Base-by-base conservation (phyloP, 257 asterid species). In the Striga asiatica region DNA sequence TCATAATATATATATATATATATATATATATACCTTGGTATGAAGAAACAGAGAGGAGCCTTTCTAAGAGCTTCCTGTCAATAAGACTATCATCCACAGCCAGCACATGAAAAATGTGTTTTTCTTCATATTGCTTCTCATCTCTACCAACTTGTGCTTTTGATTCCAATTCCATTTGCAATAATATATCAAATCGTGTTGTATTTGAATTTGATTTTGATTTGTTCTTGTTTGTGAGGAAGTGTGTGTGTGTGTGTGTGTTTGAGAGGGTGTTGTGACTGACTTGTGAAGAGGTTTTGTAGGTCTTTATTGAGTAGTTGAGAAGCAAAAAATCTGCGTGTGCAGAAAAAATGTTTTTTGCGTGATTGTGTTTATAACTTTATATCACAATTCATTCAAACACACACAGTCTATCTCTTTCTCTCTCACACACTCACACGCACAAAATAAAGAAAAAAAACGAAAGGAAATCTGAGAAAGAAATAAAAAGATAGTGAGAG, bases 61-160 rank as follows among this genome's bases (percentile, higher is more conserved):
- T 71, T 68, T 79, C 87, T 28, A 79, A 18, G 23, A 79, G 75
- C 68, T 73, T 79, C 56, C 87, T 71, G 37, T 79, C 83, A 60
- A 69, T 55, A n/a, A 41, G 27, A 55, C 74, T 73, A 18, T 79
- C 87, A 69, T 79, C 87, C 34, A 79, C 87, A 17, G 87, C 87
- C 69, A 79, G 54, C 0, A 79, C 88, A 70, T 80, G 88, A 41
- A 80, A 74, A 56, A 46, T 60, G 0, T 68, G 79, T 45, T 67
- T 62, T 28, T 65, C 61, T 37, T 62, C 50, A 14, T 41, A 14
- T 29, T 3, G 3, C 3, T 29, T n/a, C 5, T 29, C 8, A 29
- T 43, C 1, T 16, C 3, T 10, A 34, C 11, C n/a, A 4, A 13
- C 1, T 34, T 8, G 9, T 13, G 18, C 47, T 35, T 54, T 29